Evolutionary conservation across 1,139 yeast genomes (phyloP), one percentile per base, ranked within the genome.

Genomic region (Casaregolazyma suthepensis): DNA sequence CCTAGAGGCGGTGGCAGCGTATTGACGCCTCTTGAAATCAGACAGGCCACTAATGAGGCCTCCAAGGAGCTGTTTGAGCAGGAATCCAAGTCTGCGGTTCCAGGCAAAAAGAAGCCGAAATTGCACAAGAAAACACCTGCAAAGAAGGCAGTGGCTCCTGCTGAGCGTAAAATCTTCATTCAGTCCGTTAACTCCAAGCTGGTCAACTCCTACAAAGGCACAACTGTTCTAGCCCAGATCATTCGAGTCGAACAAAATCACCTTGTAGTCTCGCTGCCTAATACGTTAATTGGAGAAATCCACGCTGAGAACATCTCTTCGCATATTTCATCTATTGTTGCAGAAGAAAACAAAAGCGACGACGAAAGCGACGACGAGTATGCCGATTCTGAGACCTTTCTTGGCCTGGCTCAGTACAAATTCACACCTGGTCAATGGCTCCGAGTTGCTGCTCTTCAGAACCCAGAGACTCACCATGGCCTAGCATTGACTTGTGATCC

Each of bases 1-100:
- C 99, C 99, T 50, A 85, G 99, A 81, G 99, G 99, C 63, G 97
- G 97, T 53, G 75, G 74, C 5, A 80, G 91, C 22, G 88, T 83
- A 17, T 78, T 91, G 68, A 82, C 96, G 2, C 91, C 99, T 4
- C 73, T 93, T 61, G 99, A 93, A 71, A 83, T 89, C 62, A 90
- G 90, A 68, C 95, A 90, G 67, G 94, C 91, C 53, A 84, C 96
- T 43, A 90, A 89, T 66, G 96, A 93, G 69, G 99, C 94, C 46
- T 83, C 91, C 35, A 80, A 80, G 61, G 99, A 93, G 73, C 52
- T 58, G 20, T 56, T 58, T 31, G 54, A 49, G 15, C 46, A 35
- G n/a, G 51, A 43, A n/a, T 29, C 52, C 54, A 45, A 23, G 13
- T n/a, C 42, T 17, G 18, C 47, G n/a, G 51, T 51, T 29, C 48